These are phyloP conservation scores for Harringtonia aguacate DNA, from an alignment of 2,329 filamentous ascomycete species.

Conservation along the genomic window DNA sequence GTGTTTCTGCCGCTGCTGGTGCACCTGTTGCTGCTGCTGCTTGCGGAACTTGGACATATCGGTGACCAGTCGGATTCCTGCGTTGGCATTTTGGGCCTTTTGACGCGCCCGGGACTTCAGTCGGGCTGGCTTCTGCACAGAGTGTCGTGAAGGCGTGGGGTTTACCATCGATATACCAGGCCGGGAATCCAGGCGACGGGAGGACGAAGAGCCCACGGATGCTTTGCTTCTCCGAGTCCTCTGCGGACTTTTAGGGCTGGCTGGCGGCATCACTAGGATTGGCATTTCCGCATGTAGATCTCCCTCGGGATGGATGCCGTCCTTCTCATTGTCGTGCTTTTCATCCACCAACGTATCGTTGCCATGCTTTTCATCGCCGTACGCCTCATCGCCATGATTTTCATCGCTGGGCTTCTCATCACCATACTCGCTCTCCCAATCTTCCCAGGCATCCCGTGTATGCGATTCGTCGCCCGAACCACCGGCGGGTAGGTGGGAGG, in stretches of 20 bases:
- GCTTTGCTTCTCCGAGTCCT: not conserved
- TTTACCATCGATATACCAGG: too few relatives aligned
- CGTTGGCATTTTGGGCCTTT: slow-evolving; percentile 47
- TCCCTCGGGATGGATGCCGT: too few relatives aligned
- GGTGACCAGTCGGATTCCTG: slow-evolving; percentile 59
- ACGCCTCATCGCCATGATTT: slow-evolving; percentile 8
- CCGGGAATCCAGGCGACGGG: not conserved
- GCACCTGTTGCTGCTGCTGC: slow-evolving; percentile 24
- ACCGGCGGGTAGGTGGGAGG: slow-evolving; percentile 11
- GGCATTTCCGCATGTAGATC: too few relatives aligned
- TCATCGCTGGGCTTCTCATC: slow-evolving; percentile 26
- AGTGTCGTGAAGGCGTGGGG: slow-evolving; percentile 14
- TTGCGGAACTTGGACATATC: slow-evolving; percentile 47
- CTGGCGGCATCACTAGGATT: too few relatives aligned
- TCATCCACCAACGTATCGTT: too few relatives aligned
- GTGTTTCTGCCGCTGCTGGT: slow-evolving; percentile 26
- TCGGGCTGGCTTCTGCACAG: slow-evolving; percentile 30
- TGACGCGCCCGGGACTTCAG: slow-evolving; percentile 51
- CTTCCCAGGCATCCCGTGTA: slow-evolving; percentile 36
- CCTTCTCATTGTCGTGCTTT: too few relatives aligned
- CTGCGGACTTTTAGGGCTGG: too few relatives aligned
- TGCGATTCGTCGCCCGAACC: too few relatives aligned
- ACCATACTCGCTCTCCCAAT: slow-evolving; percentile 44
- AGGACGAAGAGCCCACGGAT: not conserved
- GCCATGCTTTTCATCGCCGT: too few relatives aligned